Conservation (phyloP, 495 filamentous ascomycete species). For the Niebla homalea region DNA sequence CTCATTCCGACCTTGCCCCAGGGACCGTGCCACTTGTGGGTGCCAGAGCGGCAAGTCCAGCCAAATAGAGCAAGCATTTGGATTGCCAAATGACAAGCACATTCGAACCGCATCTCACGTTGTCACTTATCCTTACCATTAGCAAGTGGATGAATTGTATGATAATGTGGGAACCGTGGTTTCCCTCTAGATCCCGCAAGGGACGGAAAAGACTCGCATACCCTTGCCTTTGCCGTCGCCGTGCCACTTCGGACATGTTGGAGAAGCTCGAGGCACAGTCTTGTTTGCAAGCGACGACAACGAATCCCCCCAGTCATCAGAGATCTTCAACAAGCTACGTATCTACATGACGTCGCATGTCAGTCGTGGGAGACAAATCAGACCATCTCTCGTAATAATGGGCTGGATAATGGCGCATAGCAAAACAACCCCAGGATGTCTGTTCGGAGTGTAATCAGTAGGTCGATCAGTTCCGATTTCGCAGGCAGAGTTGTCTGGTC, state of each 20-base stretch:
- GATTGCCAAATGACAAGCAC: not conserved
- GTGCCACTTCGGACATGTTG: not conserved
- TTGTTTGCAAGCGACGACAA: no score
- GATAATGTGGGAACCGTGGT: not conserved
- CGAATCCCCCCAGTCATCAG: no score
- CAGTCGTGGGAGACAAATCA: no score
- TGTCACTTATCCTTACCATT: not conserved
- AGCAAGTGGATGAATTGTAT: not conserved
- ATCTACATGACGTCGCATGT: no score
- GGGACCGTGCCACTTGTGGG: not conserved
- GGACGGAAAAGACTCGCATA: constrained; percentile 8
- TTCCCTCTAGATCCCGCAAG: constrained; percentile 4
- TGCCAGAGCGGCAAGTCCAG: not conserved
- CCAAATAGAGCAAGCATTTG: not conserved
- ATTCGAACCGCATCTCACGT: no score
- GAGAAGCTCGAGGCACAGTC: no score
- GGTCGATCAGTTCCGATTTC: not conserved
- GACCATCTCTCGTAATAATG: no score
- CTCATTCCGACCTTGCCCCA: not conserved
- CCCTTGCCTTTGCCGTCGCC: not conserved
- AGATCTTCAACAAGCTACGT: no score
- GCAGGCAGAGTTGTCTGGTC: not conserved
- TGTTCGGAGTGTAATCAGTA: no score
- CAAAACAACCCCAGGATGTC: no score
- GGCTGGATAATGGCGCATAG: no score